A percentile compares a stretch with the other conserved stretches of the same genome.
Evolutionary conservation across 1,139 yeast species (phyloP).

Genomic region (Candida tunisiensis): DNA sequence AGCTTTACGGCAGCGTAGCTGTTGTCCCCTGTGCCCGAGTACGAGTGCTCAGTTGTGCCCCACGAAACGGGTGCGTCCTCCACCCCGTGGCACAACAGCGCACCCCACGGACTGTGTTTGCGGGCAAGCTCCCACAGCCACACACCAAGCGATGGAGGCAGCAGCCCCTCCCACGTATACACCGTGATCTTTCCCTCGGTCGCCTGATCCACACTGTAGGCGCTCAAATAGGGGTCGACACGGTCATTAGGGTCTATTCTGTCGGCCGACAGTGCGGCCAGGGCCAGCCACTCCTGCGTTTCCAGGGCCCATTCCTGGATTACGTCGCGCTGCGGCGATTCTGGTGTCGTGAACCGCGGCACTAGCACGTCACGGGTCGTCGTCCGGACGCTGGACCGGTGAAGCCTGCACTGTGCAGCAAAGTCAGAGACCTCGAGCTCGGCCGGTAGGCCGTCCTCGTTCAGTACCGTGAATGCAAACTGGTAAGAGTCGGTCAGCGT

Average conservation of each 20-base stretch:
- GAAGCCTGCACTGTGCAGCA: constrained; percentile 1
- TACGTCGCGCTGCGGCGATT: constrained; percentile 4
- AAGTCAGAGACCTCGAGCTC: constrained; percentile 3
- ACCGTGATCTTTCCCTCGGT: constrained; percentile 3
- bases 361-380: constrained; percentile 1
- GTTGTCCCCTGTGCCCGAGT: neutral
- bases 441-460: neutral
- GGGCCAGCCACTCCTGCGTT: constrained; percentile 16
- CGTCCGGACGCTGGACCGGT: neutral
- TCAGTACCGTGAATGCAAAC: constrained; percentile 2
- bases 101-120: constrained; percentile 6
- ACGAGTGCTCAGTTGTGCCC: constrained; percentile 10
- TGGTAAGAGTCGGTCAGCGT: constrained; percentile 4
- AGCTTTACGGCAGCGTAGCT: too few species aligned
- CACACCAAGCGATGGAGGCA: constrained; percentile 5
- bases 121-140: constrained; percentile 5
- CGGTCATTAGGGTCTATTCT: constrained; percentile 4
- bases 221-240: constrained; percentile 11
- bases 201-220: constrained; percentile 7
- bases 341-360: neutral
- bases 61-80: constrained; percentile 15
- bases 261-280: constrained; percentile 10
- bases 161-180: constrained; percentile 6
- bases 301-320: constrained; percentile 15
- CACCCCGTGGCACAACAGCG: constrained; percentile 10